Base-by-base conservation (phyloP, 192 early-diverging fungal species). In the Entomortierella beljakovae region DNA sequence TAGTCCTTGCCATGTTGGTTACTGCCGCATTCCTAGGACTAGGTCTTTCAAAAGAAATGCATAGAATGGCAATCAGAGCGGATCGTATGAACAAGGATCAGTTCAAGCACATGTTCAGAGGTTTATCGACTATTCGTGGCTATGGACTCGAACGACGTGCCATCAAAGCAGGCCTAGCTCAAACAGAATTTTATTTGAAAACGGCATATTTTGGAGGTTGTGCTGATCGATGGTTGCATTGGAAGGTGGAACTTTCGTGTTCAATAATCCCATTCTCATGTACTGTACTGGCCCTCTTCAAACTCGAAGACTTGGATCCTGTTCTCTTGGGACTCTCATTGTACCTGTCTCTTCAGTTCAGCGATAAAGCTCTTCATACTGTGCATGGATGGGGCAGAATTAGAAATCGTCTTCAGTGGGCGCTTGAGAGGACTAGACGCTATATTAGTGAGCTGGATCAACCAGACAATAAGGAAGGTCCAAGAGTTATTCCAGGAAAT, bases 51-150 rank as follows among this genome's bases (percentile, higher is more conserved):
- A 79, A 79, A 33, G 75, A 79, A 35, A 79, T 79, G 75, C 75
- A 79, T 33, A 43, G 75, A 20, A 79, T 79, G 75, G 20, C 75
- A 1, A 79, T 79, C 55, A 66, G 75, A 4, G 75, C 75, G 4
- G 75, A 79, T 34, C 59, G 75, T 6, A 79, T 79, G 75, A 56
- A 79, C 40, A 79, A 63, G 50, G 75, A 79, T n/a, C 75, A 79
- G 59, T 79, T 79, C 62, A 64, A 34, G 51, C 75, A 79, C 26
- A 79, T 68, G 15, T 79, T 79, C 67, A 40, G 75, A 50, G 75
- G 75, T n/a, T 56, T 79, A 13, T 56, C 75, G 4, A 79, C 75
- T 11, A 70, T 79, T 16, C 66, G 75, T 20, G 75, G 75, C 7
- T 79, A 79, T 51, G 75, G 75, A 16, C 50, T 79, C 1, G 75